Evolutionary conservation across 495 filamentous ascomycete genomes (phyloP).

Genomic region (Penicillium cinerascens): DNA sequence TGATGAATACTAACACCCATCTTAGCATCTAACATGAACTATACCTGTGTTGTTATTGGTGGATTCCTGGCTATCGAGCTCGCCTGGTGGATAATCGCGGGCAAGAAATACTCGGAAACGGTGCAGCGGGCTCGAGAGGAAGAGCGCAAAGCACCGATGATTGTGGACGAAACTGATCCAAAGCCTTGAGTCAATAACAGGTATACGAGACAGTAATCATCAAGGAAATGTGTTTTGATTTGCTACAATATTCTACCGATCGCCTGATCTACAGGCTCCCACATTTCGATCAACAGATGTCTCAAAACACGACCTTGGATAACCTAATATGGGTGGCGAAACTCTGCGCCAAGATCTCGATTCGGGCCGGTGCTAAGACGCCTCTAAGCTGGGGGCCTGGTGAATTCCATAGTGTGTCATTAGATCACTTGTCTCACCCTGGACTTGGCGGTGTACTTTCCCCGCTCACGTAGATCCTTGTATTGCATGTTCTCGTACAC

Average conservation of each 20-base stretch:
- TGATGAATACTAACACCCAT: neutral
- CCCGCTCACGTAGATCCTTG: neutral
- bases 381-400: neutral
- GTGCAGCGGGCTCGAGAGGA: constrained; percentile 37
- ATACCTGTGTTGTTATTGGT: constrained; percentile 61
- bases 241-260: neutral
- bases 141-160: constrained; percentile 1
- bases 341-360: neutral
- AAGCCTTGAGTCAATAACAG: neutral
- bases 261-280: neutral
- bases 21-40: constrained; percentile 61
- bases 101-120: constrained; percentile 29
- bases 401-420: neutral
- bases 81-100: constrained; percentile 37
- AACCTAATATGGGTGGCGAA: neutral
- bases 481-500: neutral
- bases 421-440: neutral
- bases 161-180: neutral
- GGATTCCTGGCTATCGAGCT: constrained; percentile 48
- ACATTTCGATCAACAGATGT: neutral
- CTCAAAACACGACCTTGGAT: neutral
- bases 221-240: no score
- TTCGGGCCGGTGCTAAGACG: neutral
- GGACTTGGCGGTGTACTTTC: neutral
- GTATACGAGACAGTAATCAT: neutral